Evolutionary conservation across 2,329 filamentous ascomycete species (phyloP), one percentile per base, ranked within the genome.

Genomic region (Amesomyces nigricolor): DNA sequence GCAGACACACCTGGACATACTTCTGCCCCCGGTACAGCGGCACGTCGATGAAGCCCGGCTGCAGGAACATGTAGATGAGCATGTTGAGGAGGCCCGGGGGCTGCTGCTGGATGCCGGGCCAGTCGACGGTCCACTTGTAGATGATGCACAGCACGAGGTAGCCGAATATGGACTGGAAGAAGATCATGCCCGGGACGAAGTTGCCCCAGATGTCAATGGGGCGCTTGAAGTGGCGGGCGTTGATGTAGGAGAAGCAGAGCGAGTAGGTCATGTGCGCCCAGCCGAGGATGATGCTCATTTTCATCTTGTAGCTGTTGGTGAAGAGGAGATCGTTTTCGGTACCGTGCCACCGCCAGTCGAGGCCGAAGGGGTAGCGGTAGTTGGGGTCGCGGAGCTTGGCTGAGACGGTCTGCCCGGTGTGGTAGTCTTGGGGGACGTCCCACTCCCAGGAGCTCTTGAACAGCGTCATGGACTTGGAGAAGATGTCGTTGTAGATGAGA

Each of bases 241-340:
- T 99, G 78, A 96, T 82, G 67, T 88, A 94, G 22, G 94, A 87
- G 68, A 95, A 86, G 76, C 88, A 91, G 45, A 99, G 83, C 16
- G 94, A 97, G 75, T 96, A 99, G 3, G 94, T 99, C 94, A 99
- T 99, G 76, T 96, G 91, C 57, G 83, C 83, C 94, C 95, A 99
- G 71, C 95, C 94, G 62, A 99, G 81, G 63, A 99, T 83, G 69
- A 99, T 96, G 77, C 89, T 95, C 75, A 99, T 88, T 80, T 99
- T 99, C 94, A 99, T 99, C 85, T 99, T 99, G 81, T 94, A 95
- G 73, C 89, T 95, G 86, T 99, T 99, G 71, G 84, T 88, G 76
- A 99, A 99, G 48, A 99, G 81, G 17, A 99, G 80, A 58, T 95
- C 88, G 67, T 99, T 99, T 66, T 97, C 92, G 11, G 91, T 88